Percentiles rank a stretch among this genome's conserved stretches.
These are phyloP conservation scores for Mallotus japonicus DNA, from an alignment of 441 rosid species.

Conservation along the genomic window DNA sequence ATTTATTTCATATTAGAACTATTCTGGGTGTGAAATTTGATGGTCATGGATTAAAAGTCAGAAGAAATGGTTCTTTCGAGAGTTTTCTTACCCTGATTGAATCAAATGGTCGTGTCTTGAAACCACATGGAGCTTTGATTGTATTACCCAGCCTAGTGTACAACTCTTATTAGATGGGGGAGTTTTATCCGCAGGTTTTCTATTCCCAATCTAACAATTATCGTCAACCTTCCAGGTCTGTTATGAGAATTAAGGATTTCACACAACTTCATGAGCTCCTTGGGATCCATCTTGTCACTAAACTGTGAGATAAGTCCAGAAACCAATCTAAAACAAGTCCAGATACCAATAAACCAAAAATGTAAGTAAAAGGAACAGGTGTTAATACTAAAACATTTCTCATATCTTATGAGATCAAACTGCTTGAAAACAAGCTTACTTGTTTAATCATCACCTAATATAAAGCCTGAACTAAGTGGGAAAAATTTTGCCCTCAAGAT, in stretches of 20 bases:
- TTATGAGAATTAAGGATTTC: constrained; percentile 46
- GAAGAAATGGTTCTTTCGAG: background rate
- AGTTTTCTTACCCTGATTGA: constrained; percentile 40
- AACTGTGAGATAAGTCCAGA: constrained; percentile 28
- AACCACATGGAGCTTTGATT: constrained; percentile 51
- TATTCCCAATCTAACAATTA: constrained; percentile 49
- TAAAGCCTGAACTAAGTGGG: no score
- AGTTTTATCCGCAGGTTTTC: constrained; percentile 51
- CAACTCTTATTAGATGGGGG: constrained; percentile 43
- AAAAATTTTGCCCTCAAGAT: no score
- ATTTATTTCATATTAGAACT: background rate
- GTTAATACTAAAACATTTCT: background rate
- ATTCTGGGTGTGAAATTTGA: background rate
- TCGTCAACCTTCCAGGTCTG: constrained; percentile 46
- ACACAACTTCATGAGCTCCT: constrained; percentile 41
- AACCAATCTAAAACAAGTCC: no score
- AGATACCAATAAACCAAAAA: constrained; percentile 11
- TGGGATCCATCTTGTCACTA: constrained; percentile 56
- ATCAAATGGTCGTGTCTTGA: constrained; percentile 50
- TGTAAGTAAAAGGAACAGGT: background rate
- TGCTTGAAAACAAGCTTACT: background rate
- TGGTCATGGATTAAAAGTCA: background rate
- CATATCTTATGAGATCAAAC: background rate
- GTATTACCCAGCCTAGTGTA: constrained; percentile 50
- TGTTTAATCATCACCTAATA: background rate